Conservation (phyloP, 257 asterid species). For the Rubia yunnanensis region DNA sequence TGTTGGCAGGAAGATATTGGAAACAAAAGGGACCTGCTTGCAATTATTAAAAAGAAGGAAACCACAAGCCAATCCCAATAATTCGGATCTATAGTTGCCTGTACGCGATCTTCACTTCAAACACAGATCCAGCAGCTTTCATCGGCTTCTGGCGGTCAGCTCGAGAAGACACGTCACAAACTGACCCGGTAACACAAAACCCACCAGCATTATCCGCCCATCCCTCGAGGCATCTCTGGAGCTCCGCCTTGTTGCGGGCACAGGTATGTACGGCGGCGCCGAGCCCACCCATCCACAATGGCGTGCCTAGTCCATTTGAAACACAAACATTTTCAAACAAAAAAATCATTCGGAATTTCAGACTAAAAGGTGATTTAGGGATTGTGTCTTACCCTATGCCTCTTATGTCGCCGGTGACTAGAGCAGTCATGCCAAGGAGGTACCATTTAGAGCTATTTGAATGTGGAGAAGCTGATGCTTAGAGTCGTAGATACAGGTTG, state of each 20-base stretch:
- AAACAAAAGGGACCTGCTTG: no score
- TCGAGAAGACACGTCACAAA: no score
- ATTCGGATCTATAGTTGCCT: no score
- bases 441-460: slow-evolving; percentile 32
- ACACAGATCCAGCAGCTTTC: slow-evolving; percentile 26
- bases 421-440: slow-evolving; percentile 47
- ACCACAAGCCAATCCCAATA: no score
- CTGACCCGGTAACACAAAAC: slow-evolving; percentile 42
- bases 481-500: slow-evolving; percentile 12
- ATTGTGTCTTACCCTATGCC: no score
- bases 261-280: slow-evolving; percentile 59
- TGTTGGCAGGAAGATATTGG: no score
- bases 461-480: slow-evolving; percentile 18
- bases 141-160: slow-evolving; percentile 35
- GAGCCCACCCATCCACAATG: slow-evolving; percentile 50
- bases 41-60: no score
- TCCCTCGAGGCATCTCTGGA: slow-evolving; percentile 31
- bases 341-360: slow-evolving; percentile 9
- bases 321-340: slow-evolving; percentile 17
- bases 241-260: slow-evolving; percentile 43
- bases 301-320: no score
- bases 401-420: slow-evolving; percentile 58
- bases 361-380: background rate
- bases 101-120: slow-evolving; percentile 47
- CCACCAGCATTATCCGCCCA: slow-evolving; percentile 44